Evolutionary conservation across 805 yeast genomes (phyloP).

Genomic region (Zygosaccharomyces siamensis): DNA sequence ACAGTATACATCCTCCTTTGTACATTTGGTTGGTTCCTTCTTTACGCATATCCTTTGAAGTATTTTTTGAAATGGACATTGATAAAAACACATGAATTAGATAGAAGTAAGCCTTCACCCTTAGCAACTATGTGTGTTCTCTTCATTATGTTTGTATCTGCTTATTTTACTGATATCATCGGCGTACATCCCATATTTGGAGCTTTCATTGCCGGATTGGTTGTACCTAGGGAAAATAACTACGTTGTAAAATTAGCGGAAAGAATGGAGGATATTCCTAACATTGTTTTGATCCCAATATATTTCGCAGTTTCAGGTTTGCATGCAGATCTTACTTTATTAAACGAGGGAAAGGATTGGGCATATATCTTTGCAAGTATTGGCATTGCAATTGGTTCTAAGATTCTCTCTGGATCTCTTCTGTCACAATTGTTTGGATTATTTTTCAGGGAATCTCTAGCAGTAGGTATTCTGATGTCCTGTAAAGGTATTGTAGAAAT

Average conservation of each 20-base stretch:
- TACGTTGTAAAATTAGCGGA: constrained; percentile 66
- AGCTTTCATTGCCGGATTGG: constrained; percentile 71
- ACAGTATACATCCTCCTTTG: constrained; percentile 66
- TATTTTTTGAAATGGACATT: constrained; percentile 44
- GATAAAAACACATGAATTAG: constrained; percentile 49
- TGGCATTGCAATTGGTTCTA: constrained; percentile 61
- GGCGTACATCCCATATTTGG: constrained; percentile 88
- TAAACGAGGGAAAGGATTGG: constrained; percentile 69
- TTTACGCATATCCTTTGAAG: constrained; percentile 55
- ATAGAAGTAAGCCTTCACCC: constrained; percentile 58
- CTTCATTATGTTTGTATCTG: constrained; percentile 54
- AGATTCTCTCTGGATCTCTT: constrained; percentile 60
- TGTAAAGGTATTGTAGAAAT: constrained; percentile 87
- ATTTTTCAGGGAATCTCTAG: constrained; percentile 65
- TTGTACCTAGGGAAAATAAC: constrained; percentile 72
- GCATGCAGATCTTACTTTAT: constrained; percentile 58
- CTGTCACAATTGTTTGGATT: constrained; percentile 60
- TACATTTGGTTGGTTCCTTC: constrained; percentile 63
- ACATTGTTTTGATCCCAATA: constrained; percentile 65
- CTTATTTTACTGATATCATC: constrained; percentile 76
- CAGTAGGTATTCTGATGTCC: constrained; percentile 80
- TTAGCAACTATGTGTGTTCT: constrained; percentile 53
- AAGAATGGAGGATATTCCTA: constrained; percentile 73
- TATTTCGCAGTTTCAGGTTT: constrained; percentile 80
- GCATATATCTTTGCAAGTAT: constrained; percentile 68